phyloP scores from a whole-genome alignment of 1,139 yeast genomes.

The Taphrina populina region DNA sequence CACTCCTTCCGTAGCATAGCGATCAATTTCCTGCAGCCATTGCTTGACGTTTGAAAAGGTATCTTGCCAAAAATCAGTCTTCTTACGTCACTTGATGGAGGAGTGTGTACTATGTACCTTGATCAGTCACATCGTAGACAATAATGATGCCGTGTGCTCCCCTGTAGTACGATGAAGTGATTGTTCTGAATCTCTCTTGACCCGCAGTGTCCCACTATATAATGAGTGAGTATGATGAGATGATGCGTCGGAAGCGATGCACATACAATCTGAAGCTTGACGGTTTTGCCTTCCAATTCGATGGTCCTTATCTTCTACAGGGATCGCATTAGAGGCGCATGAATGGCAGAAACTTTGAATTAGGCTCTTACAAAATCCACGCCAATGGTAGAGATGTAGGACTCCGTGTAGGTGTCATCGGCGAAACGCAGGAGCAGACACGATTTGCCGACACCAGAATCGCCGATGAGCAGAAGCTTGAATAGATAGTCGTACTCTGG shows the following conservation, averaged over 20 bases:
- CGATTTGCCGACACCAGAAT: slow-evolving; percentile 97
- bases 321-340: neutral
- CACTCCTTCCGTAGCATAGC: slow-evolving; percentile 97
- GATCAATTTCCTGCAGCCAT: slow-evolving; percentile 98
- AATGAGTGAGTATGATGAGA: slow-evolving; percentile 5
- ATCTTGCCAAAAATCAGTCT: slow-evolving; percentile 34
- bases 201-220: slow-evolving; percentile 96
- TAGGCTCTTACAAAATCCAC: slow-evolving; percentile 64
- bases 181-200: slow-evolving; percentile 95
- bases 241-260: neutral
- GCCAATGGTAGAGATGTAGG: slow-evolving; percentile 95
- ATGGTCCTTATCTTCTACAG: slow-evolving; percentile 83
- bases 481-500: slow-evolving; percentile 85
- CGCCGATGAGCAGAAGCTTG: slow-evolving; percentile 72
- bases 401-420: slow-evolving; percentile 95
- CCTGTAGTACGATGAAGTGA: slow-evolving; percentile 95
- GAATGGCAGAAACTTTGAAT: neutral
- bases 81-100: neutral
- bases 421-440: slow-evolving; percentile 93
- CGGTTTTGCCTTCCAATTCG: slow-evolving; percentile 93
- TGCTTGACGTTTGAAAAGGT: slow-evolving; percentile 95
- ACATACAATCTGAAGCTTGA: slow-evolving; percentile 74
- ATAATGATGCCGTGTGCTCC: slow-evolving; percentile 98
- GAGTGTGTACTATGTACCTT: slow-evolving; percentile 48
- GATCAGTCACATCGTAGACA: slow-evolving; percentile 97